Conservation (phyloP, 352 stramenopile species). For the Globisporangium recalcitrans region DNA sequence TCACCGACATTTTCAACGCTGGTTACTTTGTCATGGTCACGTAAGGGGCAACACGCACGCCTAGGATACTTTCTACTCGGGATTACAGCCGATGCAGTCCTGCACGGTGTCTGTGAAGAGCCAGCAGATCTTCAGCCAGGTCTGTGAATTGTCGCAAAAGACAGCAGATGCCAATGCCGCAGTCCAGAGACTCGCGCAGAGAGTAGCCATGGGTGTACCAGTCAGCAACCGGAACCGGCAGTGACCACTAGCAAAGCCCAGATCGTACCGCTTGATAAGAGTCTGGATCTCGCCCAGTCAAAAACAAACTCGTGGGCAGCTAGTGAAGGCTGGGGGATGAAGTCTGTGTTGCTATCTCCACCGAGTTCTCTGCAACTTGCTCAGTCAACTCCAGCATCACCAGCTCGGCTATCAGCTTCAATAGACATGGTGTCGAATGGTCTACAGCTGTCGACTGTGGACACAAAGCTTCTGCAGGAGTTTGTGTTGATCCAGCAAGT, state of each 20-base stretch:
- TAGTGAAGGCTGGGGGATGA: not conserved
- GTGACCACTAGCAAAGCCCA: not conserved
- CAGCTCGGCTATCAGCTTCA: not conserved
- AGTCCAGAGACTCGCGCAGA: constrained; percentile 5
- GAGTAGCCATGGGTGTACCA: not conserved
- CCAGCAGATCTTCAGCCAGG: constrained; percentile 3
- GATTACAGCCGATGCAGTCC: not conserved
- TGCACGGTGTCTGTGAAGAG: not conserved
- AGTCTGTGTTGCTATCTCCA: not conserved
- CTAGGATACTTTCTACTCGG: no score
- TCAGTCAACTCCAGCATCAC: not conserved
- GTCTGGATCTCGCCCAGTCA: not conserved
- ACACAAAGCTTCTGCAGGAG: not conserved
- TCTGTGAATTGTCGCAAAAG: constrained; percentile 8
- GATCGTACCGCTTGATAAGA: not conserved
- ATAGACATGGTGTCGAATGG: not conserved
- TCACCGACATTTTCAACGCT: constrained; percentile 59
- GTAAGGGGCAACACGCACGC: no score
- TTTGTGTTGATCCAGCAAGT: constrained; percentile 10
- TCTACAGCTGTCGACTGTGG: not conserved
- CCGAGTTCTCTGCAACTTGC: not conserved
- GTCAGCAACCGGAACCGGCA: not conserved
- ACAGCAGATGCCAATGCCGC: constrained; percentile 13
- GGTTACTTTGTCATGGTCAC: constrained; percentile 61
- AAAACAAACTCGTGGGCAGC: not conserved